Percentiles rank a stretch among this genome's conserved stretches.
Evolutionary conservation across 2,329 filamentous ascomycete species (phyloP).

Genomic region (Pseudogymnoascus sp.): DNA sequence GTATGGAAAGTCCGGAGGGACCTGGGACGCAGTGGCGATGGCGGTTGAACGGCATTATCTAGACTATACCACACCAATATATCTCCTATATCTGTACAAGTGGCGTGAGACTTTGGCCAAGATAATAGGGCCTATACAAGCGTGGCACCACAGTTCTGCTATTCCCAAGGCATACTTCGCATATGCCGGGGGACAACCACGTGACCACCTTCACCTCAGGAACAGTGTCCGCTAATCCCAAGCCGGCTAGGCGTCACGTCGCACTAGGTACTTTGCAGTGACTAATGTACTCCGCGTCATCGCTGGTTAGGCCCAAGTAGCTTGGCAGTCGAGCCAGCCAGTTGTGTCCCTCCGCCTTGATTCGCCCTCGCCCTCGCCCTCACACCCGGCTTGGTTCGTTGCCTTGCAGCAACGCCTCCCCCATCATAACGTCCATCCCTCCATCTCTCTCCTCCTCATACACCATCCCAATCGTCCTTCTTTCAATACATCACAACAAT

Average conservation of each 20-base stretch:
- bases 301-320: background rate
- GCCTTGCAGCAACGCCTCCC: slow-evolving; percentile 1
- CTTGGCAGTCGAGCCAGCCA: background rate
- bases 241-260: background rate
- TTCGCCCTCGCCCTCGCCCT: background rate
- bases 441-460: background rate
- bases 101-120: background rate
- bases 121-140: background rate
- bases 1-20: slow-evolving; percentile 59
- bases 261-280: background rate
- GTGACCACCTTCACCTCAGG: slow-evolving; percentile 1
- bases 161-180: background rate
- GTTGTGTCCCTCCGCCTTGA: background rate
- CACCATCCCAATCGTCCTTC: background rate
- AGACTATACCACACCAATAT: background rate
- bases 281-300: slow-evolving; percentile 1
- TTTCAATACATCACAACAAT: background rate
- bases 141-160: background rate
- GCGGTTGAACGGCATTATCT: background rate
- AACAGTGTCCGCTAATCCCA: background rate
- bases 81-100: background rate
- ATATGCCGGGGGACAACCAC: background rate
- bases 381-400: slow-evolving; percentile 4
- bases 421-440: background rate
- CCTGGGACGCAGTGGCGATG: slow-evolving; percentile 30